phyloP scores from a whole-genome alignment of 495 filamentous ascomycete species.

The Aspergillus cavernicola region DNA sequence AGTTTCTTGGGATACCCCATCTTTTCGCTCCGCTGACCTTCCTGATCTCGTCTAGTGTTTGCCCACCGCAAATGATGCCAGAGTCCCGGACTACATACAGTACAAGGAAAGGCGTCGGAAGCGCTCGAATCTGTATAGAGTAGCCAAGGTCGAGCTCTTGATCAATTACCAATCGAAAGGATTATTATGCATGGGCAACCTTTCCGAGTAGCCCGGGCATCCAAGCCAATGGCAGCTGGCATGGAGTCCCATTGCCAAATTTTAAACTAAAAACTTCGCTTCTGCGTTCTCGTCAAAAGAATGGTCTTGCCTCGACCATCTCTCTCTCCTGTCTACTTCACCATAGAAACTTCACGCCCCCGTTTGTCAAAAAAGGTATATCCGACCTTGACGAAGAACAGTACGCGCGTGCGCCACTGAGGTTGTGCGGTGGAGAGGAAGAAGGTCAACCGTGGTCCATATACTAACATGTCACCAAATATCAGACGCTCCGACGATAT shows the following conservation, averaged over 20 bases:
- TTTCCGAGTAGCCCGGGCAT: constrained; percentile 6
- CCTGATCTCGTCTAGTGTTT: constrained; percentile 18
- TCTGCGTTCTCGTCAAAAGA: not conserved
- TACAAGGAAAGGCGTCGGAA: not conserved
- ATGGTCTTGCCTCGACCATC: not conserved
- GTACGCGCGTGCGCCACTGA: not conserved
- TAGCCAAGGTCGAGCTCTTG: not conserved
- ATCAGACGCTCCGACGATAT: constrained; percentile 3
- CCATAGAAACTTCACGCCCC: not conserved
- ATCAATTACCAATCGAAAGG: constrained; percentile 10
- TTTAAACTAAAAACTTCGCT: not conserved
- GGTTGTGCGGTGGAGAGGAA: constrained; percentile 10
- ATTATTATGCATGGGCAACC: not conserved
- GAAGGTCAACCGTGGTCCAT: constrained; percentile 20
- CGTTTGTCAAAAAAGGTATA: too few relatives aligned
- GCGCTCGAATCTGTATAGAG: not conserved
- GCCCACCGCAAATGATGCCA: not conserved
- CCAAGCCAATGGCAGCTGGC: constrained; percentile 6
- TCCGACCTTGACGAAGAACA: too few relatives aligned
- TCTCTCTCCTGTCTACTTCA: not conserved
- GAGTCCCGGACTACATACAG: too few relatives aligned
- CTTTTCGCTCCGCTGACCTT: constrained; percentile 13
- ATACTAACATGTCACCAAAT: constrained; percentile 20
- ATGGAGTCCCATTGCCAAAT: not conserved
- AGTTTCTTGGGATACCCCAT: not conserved